Evolutionary conservation across 164 flowering plant genomes (phyloP).

Genomic region (Tinospora cordifolia): DNA sequence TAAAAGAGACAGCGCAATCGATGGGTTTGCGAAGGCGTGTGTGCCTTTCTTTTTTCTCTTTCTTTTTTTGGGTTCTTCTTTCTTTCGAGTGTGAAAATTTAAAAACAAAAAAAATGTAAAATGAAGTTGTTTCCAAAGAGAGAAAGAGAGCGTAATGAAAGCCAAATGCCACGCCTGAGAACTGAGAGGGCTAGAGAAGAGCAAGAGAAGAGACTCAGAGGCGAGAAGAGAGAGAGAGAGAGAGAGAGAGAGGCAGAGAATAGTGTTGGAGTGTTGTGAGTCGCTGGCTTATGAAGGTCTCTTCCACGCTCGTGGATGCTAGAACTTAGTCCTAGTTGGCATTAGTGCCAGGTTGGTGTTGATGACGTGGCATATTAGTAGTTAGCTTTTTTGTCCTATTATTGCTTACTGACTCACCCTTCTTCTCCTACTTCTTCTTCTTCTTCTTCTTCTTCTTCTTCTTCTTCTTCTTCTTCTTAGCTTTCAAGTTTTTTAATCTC

Average conservation of each 20-base stretch:
- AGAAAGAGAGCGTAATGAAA: slow-evolving; percentile 3
- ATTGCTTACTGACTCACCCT: neutral
- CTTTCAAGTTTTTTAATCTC: too few relatives aligned
- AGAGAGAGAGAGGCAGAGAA: neutral
- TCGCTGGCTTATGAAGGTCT: neutral
- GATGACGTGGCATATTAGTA: slow-evolving; percentile 1
- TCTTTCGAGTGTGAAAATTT: too few relatives aligned
- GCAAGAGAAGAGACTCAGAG: slow-evolving; percentile 1
- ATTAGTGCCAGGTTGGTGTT: slow-evolving; percentile 3
- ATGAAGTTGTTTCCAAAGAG: neutral
- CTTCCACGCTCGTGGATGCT: neutral
- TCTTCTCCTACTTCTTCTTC: neutral
- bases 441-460: too few relatives aligned
- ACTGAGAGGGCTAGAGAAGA: neutral
- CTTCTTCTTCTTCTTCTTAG: too few relatives aligned
- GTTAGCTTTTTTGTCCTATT: neutral
- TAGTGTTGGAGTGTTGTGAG: neutral
- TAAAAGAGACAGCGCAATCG: slow-evolving; percentile 10
- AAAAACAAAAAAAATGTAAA: neutral
- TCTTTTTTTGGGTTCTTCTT: neutral
- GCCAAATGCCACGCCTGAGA: slow-evolving; percentile 11
- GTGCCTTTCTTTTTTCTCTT: neutral
- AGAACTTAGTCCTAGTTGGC: neutral
- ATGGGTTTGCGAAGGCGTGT: neutral
- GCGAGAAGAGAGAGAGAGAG: neutral